Conservation (phyloP, 2,329 filamentous ascomycete genomes). For the Neoscytalidium dimidiatum region DNA sequence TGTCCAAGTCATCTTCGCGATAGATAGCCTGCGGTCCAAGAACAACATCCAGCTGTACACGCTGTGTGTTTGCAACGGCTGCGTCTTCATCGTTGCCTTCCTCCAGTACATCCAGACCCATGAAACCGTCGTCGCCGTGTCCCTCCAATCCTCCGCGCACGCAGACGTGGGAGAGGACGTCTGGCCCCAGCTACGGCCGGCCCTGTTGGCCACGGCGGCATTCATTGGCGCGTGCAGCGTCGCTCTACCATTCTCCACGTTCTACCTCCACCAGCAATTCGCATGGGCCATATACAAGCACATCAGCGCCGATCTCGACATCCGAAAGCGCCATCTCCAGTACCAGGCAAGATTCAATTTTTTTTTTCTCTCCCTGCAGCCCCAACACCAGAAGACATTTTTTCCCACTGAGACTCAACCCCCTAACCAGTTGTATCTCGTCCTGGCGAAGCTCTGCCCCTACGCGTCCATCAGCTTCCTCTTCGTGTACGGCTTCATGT, state of each 20-base stretch:
- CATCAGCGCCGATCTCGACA: conserved; percentile 22
- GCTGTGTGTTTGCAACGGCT: conserved; percentile 25
- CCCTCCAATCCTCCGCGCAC: background rate
- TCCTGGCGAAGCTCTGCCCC: conserved; percentile 26
- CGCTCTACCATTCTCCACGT: conserved; percentile 14
- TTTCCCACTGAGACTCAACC: too few relatives aligned
- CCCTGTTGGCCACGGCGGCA: background rate
- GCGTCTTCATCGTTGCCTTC: conserved; percentile 24
- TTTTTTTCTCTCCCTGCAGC: background rate
- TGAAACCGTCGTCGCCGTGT: background rate
- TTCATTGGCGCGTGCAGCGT: conserved; percentile 16
- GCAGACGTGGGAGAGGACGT: background rate
- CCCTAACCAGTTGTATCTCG: conserved; percentile 26
- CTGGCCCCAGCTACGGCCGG: background rate
- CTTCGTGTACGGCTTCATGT: conserved; percentile 27
- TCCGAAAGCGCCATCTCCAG: conserved; percentile 19
- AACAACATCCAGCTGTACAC: conserved; percentile 29
- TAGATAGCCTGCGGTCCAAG: conserved; percentile 28
- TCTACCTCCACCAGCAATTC: conserved; percentile 23
- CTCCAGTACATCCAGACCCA: conserved; percentile 26
- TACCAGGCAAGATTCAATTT: conserved; percentile 22
- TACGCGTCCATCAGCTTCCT: conserved; percentile 27
- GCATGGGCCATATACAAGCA: conserved; percentile 26
- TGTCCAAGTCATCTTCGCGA: conserved; percentile 25
- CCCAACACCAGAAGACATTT: too few relatives aligned